Evolutionary conservation across 192 early-diverging fungal genomes (phyloP).

Genomic region (Coemansia sp.): DNA sequence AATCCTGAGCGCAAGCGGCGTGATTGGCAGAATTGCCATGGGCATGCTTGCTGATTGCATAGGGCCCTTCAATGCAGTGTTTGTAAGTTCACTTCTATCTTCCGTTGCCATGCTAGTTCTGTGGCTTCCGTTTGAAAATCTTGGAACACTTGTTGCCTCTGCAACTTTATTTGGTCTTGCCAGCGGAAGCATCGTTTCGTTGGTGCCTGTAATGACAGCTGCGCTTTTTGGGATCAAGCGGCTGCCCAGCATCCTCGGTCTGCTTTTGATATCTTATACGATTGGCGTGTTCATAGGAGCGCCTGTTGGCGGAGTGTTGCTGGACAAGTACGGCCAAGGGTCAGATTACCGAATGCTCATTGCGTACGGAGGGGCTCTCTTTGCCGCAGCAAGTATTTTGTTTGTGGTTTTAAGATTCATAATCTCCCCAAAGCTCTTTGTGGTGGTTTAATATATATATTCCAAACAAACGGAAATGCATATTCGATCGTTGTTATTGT

Average conservation of each 20-base stretch:
- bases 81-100: conserved; percentile 6
- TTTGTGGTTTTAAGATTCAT: too few relatives aligned
- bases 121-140: conserved; percentile 33
- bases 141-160: conserved; percentile 11
- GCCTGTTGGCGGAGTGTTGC: conserved; percentile 19
- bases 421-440: too few relatives aligned
- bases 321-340: conserved; percentile 39
- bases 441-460: too few relatives aligned
- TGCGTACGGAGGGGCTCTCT: too few relatives aligned
- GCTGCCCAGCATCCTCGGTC: conserved; percentile 32
- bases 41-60: conserved; percentile 24
- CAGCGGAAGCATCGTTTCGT: conserved; percentile 26
- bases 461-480: too few relatives aligned
- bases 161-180: conserved; percentile 31
- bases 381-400: too few relatives aligned
- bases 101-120: conserved; percentile 21
- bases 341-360: neutral
- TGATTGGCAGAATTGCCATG: conserved; percentile 23
- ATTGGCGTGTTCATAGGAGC: conserved; percentile 21
- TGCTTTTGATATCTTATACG: conserved; percentile 24
- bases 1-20: conserved; percentile 32
- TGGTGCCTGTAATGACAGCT: conserved; percentile 31
- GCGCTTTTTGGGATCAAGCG: conserved; percentile 29
- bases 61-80: conserved; percentile 26
- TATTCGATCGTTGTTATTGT: too few relatives aligned